These are phyloP conservation scores for Corinectria fuckeliana DNA, from an alignment of 2,329 filamentous ascomycete genomes.

Conservation along the genomic window DNA sequence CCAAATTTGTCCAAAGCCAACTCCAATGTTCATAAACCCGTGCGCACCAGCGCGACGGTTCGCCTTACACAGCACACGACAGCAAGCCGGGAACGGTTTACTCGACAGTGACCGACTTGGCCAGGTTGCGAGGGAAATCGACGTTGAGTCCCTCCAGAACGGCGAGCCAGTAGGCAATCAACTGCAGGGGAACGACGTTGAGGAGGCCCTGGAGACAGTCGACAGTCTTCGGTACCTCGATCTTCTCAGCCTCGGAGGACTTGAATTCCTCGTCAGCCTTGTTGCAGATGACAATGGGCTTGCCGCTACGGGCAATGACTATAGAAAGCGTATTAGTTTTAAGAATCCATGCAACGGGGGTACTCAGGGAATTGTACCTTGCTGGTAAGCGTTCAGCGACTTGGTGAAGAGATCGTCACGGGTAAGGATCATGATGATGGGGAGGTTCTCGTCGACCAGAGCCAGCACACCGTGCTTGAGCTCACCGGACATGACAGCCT, in stretches of 20 bases:
- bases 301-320: constrained; percentile 95
- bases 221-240: constrained; percentile 95
- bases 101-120: constrained; percentile 99
- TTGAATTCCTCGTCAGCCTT: constrained; percentile 87
- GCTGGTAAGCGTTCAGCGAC: constrained; percentile 99
- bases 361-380: constrained; percentile 67
- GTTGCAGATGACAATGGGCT: constrained; percentile 99
- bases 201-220: constrained; percentile 95
- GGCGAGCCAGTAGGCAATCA: constrained; percentile 99
- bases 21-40: constrained; percentile 37
- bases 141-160: constrained; percentile 96
- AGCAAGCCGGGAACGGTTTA: constrained; percentile 55
- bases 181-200: constrained; percentile 95
- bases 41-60: constrained; percentile 28
- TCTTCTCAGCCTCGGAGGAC: constrained; percentile 88
- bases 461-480: constrained; percentile 98
- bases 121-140: constrained; percentile 97
- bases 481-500: constrained; percentile 99
- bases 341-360: background rate
- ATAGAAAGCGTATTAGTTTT: constrained; percentile 27
- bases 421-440: constrained; percentile 99
- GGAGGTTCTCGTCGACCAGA: constrained; percentile 95
- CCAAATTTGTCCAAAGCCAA: constrained; percentile 39
- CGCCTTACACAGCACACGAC: constrained; percentile 31
- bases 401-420: constrained; percentile 96